phyloP scores from a whole-genome alignment of 495 filamentous ascomycete genomes.

The Xylaria flabelliformis region DNA sequence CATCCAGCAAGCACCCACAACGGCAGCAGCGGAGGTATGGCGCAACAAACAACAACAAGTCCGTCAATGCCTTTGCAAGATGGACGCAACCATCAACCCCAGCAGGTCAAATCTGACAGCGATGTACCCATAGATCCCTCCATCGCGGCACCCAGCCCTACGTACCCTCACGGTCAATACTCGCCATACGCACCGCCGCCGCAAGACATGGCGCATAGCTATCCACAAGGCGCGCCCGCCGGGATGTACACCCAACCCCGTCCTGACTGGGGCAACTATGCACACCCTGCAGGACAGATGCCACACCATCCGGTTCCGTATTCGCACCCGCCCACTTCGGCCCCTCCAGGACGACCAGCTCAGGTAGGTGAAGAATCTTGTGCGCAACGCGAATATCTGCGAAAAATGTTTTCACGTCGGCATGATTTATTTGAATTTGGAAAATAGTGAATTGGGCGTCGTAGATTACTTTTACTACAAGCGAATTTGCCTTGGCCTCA shows the following conservation, averaged over 20 bases:
- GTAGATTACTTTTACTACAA: not conserved
- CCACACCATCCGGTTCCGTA: constrained; percentile 51
- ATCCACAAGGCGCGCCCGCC: constrained; percentile 56
- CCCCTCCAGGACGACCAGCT: constrained; percentile 63
- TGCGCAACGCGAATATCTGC: not conserved
- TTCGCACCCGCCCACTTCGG: constrained; percentile 62
- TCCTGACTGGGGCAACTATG: constrained; percentile 83
- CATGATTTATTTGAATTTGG: not conserved
- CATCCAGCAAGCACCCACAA: constrained; percentile 73
- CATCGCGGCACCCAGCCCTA: constrained; percentile 89
- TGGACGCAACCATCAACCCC: constrained; percentile 71
- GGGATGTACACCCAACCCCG: constrained; percentile 72
- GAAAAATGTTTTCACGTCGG: not conserved
- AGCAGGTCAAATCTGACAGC: constrained; percentile 88
- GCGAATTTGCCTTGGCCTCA: not conserved
- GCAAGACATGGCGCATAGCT: constrained; percentile 81
- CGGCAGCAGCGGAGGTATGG: constrained; percentile 87
- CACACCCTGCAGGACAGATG: constrained; percentile 65
- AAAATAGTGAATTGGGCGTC: not conserved
- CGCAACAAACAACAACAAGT: constrained; percentile 93
- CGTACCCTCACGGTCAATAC: constrained; percentile 78
- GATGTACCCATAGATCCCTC: constrained; percentile 99
- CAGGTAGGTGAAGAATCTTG: constrained; percentile 66
- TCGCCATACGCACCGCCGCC: constrained; percentile 82
- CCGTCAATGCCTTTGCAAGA: constrained; percentile 84